These are phyloP conservation scores for Mrakia blollopis DNA, from an alignment of 768 basidiomycete species.

Conservation along the genomic window DNA sequence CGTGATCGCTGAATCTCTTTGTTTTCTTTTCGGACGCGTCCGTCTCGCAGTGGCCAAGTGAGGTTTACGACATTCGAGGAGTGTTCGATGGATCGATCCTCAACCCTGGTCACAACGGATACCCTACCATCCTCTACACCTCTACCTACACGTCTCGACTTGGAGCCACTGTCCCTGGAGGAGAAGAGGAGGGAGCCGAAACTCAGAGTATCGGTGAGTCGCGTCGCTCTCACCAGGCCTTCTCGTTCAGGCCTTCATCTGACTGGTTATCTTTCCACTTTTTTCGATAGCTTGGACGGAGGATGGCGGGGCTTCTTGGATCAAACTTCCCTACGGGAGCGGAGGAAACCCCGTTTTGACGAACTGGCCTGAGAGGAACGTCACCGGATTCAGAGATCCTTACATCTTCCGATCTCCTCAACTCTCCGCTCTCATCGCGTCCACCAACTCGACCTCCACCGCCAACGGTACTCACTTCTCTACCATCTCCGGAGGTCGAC, in stretches of 20 bases:
- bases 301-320: conserved; percentile 34
- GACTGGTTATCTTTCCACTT: background rate
- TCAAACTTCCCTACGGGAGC: conserved; percentile 32
- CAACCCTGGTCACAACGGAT: conserved; percentile 33
- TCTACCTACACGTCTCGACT: conserved; percentile 31
- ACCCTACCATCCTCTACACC: conserved; percentile 35
- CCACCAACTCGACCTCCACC: background rate
- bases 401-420: conserved; percentile 36
- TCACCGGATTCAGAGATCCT: conserved; percentile 37
- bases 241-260: no score
- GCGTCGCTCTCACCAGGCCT: background rate
- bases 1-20: background rate
- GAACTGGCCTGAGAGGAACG: conserved; percentile 24
- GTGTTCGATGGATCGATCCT: conserved; percentile 37
- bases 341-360: conserved; percentile 32
- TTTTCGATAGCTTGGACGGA: conserved; percentile 31
- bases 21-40: background rate
- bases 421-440: conserved; percentile 24
- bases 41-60: conserved; percentile 33
- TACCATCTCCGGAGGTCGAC: conserved; percentile 36
- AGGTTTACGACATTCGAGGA: conserved; percentile 37
- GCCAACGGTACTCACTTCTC: conserved; percentile 31
- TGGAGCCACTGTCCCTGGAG: conserved; percentile 26
- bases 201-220: conserved; percentile 31
- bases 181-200: conserved; percentile 33